Conservation (phyloP, 352 stramenopile species). For the Phytopythium mirpurense region DNA sequence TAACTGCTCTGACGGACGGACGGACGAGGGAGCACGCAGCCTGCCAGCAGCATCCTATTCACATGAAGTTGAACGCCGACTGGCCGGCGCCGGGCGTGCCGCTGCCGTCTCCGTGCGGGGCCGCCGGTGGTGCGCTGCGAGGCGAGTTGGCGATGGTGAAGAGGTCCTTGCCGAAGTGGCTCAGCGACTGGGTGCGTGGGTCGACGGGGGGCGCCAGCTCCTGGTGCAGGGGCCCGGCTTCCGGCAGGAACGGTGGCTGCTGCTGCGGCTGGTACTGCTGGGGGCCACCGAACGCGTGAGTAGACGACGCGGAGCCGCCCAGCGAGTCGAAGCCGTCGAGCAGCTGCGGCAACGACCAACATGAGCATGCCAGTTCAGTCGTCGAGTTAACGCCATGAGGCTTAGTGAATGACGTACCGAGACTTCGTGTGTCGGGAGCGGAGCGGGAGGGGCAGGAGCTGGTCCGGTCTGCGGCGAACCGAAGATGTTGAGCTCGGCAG, state of each 20-base stretch:
- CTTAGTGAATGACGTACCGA: conserved; percentile 37
- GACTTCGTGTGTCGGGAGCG: conserved; percentile 32
- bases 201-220: conserved; percentile 22
- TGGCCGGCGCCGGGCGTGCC: conserved; percentile 29
- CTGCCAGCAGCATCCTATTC: conserved; percentile 41
- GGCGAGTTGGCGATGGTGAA: conserved; percentile 85
- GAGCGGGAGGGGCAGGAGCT: conserved; percentile 13
- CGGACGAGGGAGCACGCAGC: not conserved
- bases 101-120: conserved; percentile 15
- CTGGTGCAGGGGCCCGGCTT: conserved; percentile 2
- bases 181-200: conserved; percentile 59
- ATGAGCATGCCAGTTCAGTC: conserved; percentile 8
- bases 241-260: conserved; percentile 13
- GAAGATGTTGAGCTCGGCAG: conserved; percentile 18
- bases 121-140: conserved; percentile 22
- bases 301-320: conserved; percentile 19
- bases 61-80: conserved; percentile 88
- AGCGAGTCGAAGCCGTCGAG: conserved; percentile 49
- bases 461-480: conserved; percentile 7
- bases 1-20: not conserved
- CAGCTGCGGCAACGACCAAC: conserved; percentile 17
- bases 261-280: conserved; percentile 11
- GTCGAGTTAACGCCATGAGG: not conserved
- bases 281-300: conserved; percentile 16
- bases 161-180: conserved; percentile 80